Evolutionary conservation across 176 grass and related monocot genomes (phyloP), one percentile per base, ranked within the genome.

Genomic region (Urochloa ruziziensis): DNA sequence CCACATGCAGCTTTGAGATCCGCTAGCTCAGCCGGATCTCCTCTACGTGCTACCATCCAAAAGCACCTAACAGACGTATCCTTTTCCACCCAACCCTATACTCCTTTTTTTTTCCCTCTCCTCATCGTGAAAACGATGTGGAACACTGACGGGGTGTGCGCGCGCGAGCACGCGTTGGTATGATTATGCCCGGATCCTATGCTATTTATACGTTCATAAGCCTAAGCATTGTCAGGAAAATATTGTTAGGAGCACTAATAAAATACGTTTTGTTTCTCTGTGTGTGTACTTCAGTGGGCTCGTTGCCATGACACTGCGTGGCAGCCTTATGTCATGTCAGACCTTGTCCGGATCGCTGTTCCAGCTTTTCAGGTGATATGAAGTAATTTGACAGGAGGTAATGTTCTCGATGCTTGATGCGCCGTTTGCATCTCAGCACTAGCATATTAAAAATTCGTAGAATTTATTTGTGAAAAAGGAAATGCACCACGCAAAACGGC

Each of bases 1-100:
- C 46, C 80, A 74, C 67, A 79, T 58, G 87, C 66, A 84, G 11
- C 57, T 57, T 79, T 27, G 69, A 86, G 83, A 86, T 90, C 56
- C 78, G 88, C 73, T 78, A 66, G 36, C 88, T 86, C 83, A 86
- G 36, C 64, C 72, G 16, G 78, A 90, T 82, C 83, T 86, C 78
- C 78, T 77, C 53, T 71, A 46, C 71, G 36, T 77, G 67, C 81
- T 67, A 84, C 3, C 81, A 88, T 66, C 67, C 86, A 67, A 74
- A 80, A 84, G 60, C 75, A 80, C 73, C 67, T 36, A 66, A 80
- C 61, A 25, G 82, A 84, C 60, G 42, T 69, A 84, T 68, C 61
- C 9, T 80, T 73, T 79, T 78, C 72, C 39, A 25, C 42, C 18
- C 8, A 11, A 17, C 46, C 2, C 4, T 29, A 6, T 27, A 6